phyloP scores from a whole-genome alignment of 2,329 filamentous ascomycete species.

The Trichoderma cornu-damae region DNA sequence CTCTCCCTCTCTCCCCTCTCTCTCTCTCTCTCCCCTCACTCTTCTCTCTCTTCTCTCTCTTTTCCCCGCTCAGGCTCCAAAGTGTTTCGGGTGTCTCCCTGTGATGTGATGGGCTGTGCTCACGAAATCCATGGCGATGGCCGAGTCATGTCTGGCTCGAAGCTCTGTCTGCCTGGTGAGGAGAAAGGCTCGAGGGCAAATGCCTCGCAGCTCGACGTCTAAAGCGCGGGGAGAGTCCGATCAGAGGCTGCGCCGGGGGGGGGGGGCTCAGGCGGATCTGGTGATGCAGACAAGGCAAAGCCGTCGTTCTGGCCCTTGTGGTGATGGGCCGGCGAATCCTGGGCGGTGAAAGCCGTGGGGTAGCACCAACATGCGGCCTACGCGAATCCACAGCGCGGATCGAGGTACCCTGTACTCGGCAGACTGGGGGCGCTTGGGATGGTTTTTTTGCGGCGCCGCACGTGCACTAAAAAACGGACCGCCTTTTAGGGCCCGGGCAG shows the following conservation, averaged over 20 bases:
- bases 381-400: not conserved
- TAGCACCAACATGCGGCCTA: not conserved
- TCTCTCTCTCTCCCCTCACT: not conserved
- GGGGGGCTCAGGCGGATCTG: slow-evolving; percentile 10
- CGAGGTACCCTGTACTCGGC: not conserved
- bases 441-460: not conserved
- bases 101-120: slow-evolving; percentile 29
- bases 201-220: slow-evolving; percentile 5
- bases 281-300: slow-evolving; percentile 10
- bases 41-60: not conserved
- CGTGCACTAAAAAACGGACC: slow-evolving; percentile 14
- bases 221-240: slow-evolving; percentile 11
- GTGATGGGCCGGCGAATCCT: slow-evolving; percentile 14
- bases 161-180: not conserved
- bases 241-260: slow-evolving; percentile 4
- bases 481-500: slow-evolving; percentile 10
- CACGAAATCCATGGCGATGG: slow-evolving; percentile 54
- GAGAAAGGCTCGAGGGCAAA: not conserved
- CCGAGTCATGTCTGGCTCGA: slow-evolving; percentile 37
- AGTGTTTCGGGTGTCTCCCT: not conserved
- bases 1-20: not conserved
- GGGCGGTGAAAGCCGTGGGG: slow-evolving; percentile 14
- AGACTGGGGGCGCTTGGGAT: not conserved
- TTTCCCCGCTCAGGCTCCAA: not conserved
- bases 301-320: not conserved